Percentiles rank a stretch among this genome's conserved stretches.
Evolutionary conservation across 2,329 filamentous ascomycete genomes (phyloP).

Genomic region (Aspergillus awamori): DNA sequence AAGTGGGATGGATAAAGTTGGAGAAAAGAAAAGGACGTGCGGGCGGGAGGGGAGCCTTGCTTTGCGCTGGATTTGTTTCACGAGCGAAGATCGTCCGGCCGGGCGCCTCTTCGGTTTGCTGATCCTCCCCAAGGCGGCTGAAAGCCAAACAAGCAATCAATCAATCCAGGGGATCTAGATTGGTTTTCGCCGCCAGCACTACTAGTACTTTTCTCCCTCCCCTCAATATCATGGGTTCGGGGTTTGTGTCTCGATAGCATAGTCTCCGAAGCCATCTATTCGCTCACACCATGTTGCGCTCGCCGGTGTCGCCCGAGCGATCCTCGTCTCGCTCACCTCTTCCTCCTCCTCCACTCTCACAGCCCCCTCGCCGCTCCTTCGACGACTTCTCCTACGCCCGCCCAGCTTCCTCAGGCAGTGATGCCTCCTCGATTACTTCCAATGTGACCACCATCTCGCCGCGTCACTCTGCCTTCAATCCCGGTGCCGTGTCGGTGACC

Average conservation of each 20-base stretch:
- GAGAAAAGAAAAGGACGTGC: not conserved
- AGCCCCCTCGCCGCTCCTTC: constrained; percentile 28
- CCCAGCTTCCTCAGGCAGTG: constrained; percentile 49
- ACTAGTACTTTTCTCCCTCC: too few relatives aligned
- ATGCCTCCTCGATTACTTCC: constrained; percentile 49
- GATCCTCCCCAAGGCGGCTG: too few relatives aligned
- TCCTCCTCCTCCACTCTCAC: constrained; percentile 21
- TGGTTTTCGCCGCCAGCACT: too few relatives aligned
- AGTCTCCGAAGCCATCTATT: too few relatives aligned
- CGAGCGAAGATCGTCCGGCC: too few relatives aligned
- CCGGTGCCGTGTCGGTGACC: constrained; percentile 11
- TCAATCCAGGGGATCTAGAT: too few relatives aligned
- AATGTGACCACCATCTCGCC: constrained; percentile 49
- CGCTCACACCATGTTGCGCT: constrained; percentile 23
- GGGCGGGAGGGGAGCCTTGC: not conserved
- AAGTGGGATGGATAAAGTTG: not conserved
- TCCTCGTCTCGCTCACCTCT: constrained; percentile 24
- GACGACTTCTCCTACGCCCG: constrained; percentile 38
- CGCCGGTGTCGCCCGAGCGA: constrained; percentile 27
- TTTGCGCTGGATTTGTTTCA: too few relatives aligned
- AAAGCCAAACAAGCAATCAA: too few relatives aligned
- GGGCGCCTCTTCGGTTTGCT: too few relatives aligned
- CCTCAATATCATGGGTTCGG: too few relatives aligned
- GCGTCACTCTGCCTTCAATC: constrained; percentile 39
- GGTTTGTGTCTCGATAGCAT: too few relatives aligned